Evolutionary conservation across 805 yeast genomes (phyloP).

Genomic region (Candida corydali): DNA sequence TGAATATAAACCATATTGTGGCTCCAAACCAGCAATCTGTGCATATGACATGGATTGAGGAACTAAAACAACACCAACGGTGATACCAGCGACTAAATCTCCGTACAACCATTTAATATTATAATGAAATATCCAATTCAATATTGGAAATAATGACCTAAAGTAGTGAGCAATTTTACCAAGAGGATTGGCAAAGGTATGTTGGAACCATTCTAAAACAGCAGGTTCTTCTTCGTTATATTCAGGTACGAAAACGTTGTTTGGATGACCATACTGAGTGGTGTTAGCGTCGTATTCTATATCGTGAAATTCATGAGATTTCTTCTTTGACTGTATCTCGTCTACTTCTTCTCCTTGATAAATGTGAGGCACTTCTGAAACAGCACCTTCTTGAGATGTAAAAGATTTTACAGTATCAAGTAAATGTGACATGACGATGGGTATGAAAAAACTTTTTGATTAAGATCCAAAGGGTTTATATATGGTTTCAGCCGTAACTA

Average conservation of each 20-base stretch:
- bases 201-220: conserved; percentile 28
- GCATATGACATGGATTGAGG: conserved; percentile 98
- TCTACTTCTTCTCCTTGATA: conserved; percentile 12
- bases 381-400: conserved; percentile 10
- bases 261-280: not conserved
- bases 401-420: conserved; percentile 8
- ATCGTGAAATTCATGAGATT: conserved; percentile 16
- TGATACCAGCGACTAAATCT: conserved; percentile 86
- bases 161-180: conserved; percentile 44
- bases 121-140: conserved; percentile 82
- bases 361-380: conserved; percentile 20
- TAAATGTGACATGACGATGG: conserved; percentile 12
- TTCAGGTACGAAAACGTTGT: conserved; percentile 27
- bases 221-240: conserved; percentile 30
- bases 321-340: not conserved
- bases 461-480: not conserved
- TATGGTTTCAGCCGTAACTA: not conserved
- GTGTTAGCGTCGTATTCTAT: conserved; percentile 3
- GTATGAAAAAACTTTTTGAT: not conserved
- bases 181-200: conserved; percentile 34
- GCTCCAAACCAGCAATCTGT: conserved; percentile 70
- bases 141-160: conserved; percentile 69
- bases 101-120: conserved; percentile 74
- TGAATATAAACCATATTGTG: conserved; percentile 87
- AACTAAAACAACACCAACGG: conserved; percentile 89